Conservation (phyloP, 106 monocot genomes). For the Iris macrosiphon region DNA sequence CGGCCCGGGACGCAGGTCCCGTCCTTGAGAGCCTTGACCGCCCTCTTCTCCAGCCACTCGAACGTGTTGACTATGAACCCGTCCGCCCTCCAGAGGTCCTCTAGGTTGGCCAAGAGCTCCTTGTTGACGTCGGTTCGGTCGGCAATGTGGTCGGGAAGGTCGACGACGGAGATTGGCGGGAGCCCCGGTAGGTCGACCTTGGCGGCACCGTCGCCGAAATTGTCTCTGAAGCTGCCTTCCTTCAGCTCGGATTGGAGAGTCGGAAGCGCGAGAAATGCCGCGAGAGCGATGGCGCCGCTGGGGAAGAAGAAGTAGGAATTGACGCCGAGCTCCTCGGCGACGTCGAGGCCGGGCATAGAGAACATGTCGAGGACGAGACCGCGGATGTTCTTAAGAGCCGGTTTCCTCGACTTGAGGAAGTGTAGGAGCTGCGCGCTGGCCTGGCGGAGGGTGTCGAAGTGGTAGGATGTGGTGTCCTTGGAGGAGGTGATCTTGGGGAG, state of each 20-base stretch:
- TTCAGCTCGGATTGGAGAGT: neutral
- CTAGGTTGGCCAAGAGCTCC: neutral
- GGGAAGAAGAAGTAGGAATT: slow-evolving; percentile 18
- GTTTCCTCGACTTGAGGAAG: neutral
- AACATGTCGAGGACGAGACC: slow-evolving; percentile 19
- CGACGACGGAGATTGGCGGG: slow-evolving; percentile 22
- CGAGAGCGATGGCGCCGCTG: neutral
- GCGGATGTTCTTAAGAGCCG: neutral
- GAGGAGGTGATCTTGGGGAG: slow-evolving; percentile 4
- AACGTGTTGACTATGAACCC: slow-evolving; percentile 47
- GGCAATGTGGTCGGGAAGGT: slow-evolving; percentile 17
- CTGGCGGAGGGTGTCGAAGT: slow-evolving; percentile 16
- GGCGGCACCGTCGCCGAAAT: slow-evolving; percentile 6
- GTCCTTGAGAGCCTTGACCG: neutral
- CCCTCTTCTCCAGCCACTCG: slow-evolving; percentile 12
- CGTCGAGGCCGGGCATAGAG: slow-evolving; percentile 4
- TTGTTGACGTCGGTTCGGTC: slow-evolving; percentile 15
- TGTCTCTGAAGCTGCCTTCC: slow-evolving; percentile 11
- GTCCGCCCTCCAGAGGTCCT: neutral
- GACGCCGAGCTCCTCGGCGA: slow-evolving; percentile 5
- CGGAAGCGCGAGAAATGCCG: slow-evolving; percentile 11
- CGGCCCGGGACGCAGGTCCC: neutral
- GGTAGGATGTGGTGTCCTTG: neutral
- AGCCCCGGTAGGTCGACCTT: slow-evolving; percentile 19
- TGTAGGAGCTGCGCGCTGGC: slow-evolving; percentile 8